These are phyloP conservation scores for Anisodus acutangulus DNA, from an alignment of 257 asterid genomes.

Conservation along the genomic window DNA sequence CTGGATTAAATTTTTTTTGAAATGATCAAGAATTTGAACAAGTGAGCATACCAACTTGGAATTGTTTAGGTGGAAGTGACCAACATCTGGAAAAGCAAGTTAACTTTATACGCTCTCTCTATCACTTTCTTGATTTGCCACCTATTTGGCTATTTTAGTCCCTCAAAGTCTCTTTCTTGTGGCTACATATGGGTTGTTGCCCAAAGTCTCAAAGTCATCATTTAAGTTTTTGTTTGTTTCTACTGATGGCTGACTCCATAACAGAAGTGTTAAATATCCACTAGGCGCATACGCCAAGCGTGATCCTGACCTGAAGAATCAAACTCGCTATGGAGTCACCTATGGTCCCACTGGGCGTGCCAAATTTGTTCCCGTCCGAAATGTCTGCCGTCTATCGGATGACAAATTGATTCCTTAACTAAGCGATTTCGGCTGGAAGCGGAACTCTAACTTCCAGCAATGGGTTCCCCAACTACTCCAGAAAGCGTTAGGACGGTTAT, in stretches of 20 bases:
- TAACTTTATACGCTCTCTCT: conserved; percentile 37
- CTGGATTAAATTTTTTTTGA: neutral
- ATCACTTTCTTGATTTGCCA: conserved; percentile 52
- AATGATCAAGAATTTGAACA: conserved; percentile 39
- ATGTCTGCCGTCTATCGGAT: no score
- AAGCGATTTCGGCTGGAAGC: no score
- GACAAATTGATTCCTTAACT: no score
- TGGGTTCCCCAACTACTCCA: no score
- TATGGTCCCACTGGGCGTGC: no score
- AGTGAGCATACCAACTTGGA: conserved; percentile 35
- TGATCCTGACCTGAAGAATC: no score
- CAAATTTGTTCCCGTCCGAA: no score
- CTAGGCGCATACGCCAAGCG: no score
- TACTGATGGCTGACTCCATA: conserved; percentile 29
- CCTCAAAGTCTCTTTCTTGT: conserved; percentile 27
- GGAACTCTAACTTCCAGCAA: no score
- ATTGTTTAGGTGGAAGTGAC: conserved; percentile 37
- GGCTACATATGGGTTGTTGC: conserved; percentile 4
- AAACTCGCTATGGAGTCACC: no score
- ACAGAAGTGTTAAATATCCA: no score
- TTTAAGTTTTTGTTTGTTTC: conserved; percentile 37
- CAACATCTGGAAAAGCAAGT: conserved; percentile 42
- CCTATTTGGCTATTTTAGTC: conserved; percentile 32
- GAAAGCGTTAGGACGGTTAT: no score
- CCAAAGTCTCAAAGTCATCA: conserved; percentile 44